Base-by-base conservation (phyloP, 208 protist genomes). In the Leishmania aethiopica region DNA sequence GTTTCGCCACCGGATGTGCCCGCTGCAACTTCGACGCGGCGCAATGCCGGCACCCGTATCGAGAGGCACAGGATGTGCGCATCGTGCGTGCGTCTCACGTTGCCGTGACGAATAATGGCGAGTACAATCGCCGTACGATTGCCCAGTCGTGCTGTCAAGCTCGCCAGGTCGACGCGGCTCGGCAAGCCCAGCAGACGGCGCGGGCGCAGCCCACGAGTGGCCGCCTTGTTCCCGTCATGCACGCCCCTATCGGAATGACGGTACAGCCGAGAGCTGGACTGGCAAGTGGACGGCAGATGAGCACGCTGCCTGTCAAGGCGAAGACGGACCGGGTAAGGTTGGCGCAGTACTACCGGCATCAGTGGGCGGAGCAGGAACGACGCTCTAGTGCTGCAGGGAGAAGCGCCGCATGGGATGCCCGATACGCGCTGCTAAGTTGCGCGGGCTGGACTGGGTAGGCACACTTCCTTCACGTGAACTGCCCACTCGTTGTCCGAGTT, bases 31-130 rank as follows among this genome's bases (percentile, higher is more conserved):
- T 77, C 19, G 47, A 76, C 7, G 83, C 47, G 11, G 28, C 60
- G 53, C 74, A 78, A 55, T 82, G 83, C 57, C 83, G 83, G 15
- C 74, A 71, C 49, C 83, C 83, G 35, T 83, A 86, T 53, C 83
- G 83, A 22, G 83, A 86, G 66, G 83, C 83, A 3, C 83, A 86
- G 49, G 78, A 86, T 62, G 74, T 80, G 51, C 83, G 83, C 42
- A 82, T 86, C 67, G 66, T 80, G 7, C 78, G 83, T 17, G 78
- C 78, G 11, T 62, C 74, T 19, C 64, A 79, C 4, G 70, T 53
- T 22, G 64, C 77, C 25, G 75, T 57, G 10, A 49, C 35, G 35
- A 66, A 32, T 10, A 47, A 47, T 67, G 57, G 57, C 37, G 22
- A 35, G 55, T 64, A 51, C 55, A 57, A 49, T 10, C 75, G 13